Conservation (phyloP, 495 filamentous ascomycete species). For the Clohesyomyces aquaticus region DNA sequence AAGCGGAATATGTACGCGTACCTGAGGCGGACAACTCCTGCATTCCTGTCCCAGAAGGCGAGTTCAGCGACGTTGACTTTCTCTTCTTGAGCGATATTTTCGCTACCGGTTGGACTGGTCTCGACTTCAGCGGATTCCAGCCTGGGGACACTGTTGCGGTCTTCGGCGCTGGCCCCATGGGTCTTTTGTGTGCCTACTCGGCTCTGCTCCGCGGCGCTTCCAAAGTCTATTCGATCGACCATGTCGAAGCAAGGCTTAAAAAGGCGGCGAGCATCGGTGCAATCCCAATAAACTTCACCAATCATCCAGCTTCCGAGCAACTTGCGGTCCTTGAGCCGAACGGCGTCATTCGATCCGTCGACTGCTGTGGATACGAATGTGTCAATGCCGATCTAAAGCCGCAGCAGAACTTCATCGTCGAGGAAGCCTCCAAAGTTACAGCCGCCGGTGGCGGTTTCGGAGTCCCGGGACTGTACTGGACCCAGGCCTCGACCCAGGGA, state of each 20-base stretch:
- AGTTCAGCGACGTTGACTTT: conserved; percentile 46
- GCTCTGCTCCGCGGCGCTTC: conserved; percentile 58
- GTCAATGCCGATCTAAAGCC: conserved; percentile 11
- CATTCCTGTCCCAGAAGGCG: conserved; percentile 49
- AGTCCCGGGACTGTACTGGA: neutral
- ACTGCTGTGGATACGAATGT: conserved; percentile 8
- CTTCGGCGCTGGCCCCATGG: conserved; percentile 55
- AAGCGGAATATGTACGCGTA: conserved; percentile 61
- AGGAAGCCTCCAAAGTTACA: neutral
- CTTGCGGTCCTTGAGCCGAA: conserved; percentile 47
- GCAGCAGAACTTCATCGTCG: conserved; percentile 7
- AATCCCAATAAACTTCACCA: conserved; percentile 48
- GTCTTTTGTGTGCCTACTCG: conserved; percentile 62
- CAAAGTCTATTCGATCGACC: conserved; percentile 59
- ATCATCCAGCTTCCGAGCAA: conserved; percentile 47
- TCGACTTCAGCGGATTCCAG: conserved; percentile 58
- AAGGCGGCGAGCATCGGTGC: conserved; percentile 59
- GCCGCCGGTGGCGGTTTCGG: conserved; percentile 2
- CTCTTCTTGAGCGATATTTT: conserved; percentile 56
- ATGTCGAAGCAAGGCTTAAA: conserved; percentile 56
- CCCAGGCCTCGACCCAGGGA: conserved; percentile 1
- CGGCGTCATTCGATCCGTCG: conserved; percentile 47
- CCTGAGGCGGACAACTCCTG: conserved; percentile 64
- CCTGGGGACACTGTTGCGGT: conserved; percentile 61
- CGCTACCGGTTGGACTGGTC: conserved; percentile 63